Evolutionary conservation across 2,329 filamentous ascomycete species (phyloP), one percentile per base, ranked within the genome.

Genomic region (Penicillium psychrosexuale): DNA sequence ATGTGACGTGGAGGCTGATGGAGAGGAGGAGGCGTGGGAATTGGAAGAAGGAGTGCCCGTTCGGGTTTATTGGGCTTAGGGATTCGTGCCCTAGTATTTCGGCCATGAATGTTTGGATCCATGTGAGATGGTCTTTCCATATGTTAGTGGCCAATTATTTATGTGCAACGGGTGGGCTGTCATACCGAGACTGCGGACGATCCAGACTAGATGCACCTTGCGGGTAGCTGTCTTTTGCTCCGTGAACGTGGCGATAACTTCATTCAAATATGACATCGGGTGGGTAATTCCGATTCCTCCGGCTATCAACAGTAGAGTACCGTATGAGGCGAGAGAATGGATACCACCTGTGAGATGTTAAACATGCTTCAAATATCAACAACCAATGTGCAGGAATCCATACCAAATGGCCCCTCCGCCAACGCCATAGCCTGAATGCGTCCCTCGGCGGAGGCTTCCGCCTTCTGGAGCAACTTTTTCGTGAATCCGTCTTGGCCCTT

Each of bases 271-370:
- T 1, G 69, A 70, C 56, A 72, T 66, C 7, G 69, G 65, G 44
- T 72, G 69, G 2, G 72, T 74, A 44, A 74, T 72, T 1, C 72
- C 72, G 40, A 74, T 72, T 2, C 72, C 72, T 0, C 72, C 72
- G 5, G 72, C 70, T 33, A 74, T 63, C 13, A 72, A 47, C 1
- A 74, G 55, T 12, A 74, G 60, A 5, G 65, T 71, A 5, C 71
- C 72, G 28, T 72, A 72, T 0, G 69, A 71, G 3, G 57, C 50
- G 3, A 71, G 61, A 0, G 65, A 68, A 39, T 71, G 66, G 8
- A 70, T 58, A 1, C 68, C 68, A 7, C 67, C 69, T 71, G 33
- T 8, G 8, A 19, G 34, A 27, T 30, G 34, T 59, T 37, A 61
- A 36, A 27, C 24, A n/a, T 12, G 9, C 13, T 22, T 12, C 11